These are phyloP conservation scores for Candida tibetensis DNA, from an alignment of 805 yeast species.

Conservation along the genomic window DNA sequence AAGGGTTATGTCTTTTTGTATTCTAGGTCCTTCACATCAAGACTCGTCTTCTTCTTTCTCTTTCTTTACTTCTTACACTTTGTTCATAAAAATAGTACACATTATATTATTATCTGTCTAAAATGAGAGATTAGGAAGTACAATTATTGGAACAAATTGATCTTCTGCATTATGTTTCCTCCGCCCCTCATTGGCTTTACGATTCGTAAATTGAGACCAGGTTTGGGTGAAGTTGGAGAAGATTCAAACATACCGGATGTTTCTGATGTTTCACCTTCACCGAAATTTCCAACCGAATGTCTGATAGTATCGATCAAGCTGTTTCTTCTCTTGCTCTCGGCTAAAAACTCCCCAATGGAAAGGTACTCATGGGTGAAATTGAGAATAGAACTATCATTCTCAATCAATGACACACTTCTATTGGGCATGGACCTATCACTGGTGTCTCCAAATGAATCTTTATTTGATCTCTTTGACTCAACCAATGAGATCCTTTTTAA, in stretches of 20 bases:
- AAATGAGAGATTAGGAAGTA: too few species aligned
- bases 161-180: slow-evolving; percentile 15
- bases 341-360: slow-evolving; percentile 15
- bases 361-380: slow-evolving; percentile 15
- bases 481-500: slow-evolving; percentile 6
- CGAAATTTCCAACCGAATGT: slow-evolving; percentile 9
- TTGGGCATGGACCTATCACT: slow-evolving; percentile 4
- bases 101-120: too few species aligned
- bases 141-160: slow-evolving; percentile 13
- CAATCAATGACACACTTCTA: slow-evolving; percentile 6
- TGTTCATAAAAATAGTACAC: neutral
- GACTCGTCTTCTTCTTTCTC: too few species aligned
- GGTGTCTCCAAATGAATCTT: slow-evolving; percentile 6
- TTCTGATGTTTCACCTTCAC: slow-evolving; percentile 13
- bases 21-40: too few species aligned
- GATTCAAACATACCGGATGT: slow-evolving; percentile 17
- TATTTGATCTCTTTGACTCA: slow-evolving; percentile 5
- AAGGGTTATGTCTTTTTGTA: too few species aligned
- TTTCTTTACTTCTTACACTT: neutral
- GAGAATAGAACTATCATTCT: slow-evolving; percentile 10
- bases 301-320: slow-evolving; percentile 9
- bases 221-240: slow-evolving; percentile 29
- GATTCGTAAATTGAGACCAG: slow-evolving; percentile 56
- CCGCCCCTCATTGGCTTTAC: slow-evolving; percentile 65
- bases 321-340: slow-evolving; percentile 13